Evolutionary conservation across 106 monocot species (phyloP).

Genomic region (Dendrobium nobile): DNA sequence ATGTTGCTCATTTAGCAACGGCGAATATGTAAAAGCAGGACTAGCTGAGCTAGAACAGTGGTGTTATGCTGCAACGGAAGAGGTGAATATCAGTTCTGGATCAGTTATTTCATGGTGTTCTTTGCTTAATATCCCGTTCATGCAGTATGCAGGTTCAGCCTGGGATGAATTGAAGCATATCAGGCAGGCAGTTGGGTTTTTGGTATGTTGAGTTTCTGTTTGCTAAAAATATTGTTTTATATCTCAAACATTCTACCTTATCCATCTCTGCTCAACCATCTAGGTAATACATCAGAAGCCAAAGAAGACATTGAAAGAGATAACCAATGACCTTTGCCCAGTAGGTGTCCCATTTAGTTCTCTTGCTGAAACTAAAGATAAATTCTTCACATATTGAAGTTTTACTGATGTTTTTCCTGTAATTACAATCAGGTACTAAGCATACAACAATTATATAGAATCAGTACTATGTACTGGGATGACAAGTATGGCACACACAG

Average conservation of each 20-base stretch:
- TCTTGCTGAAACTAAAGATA: background rate
- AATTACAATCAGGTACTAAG: constrained; percentile 44
- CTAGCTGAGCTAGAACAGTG: constrained; percentile 69
- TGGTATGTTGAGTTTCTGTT: constrained; percentile 28
- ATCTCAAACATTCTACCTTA: background rate
- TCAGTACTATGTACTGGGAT: constrained; percentile 77
- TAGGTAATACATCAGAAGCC: constrained; percentile 67
- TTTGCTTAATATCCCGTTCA: background rate
- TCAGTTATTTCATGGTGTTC: background rate
- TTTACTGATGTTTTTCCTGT: background rate
- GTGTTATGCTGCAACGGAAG: constrained; percentile 72
- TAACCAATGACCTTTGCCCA: constrained; percentile 74
- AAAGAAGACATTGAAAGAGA: constrained; percentile 52
- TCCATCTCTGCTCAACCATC: constrained; percentile 2
- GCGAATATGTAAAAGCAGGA: constrained; percentile 75
- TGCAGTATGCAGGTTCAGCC: constrained; percentile 53
- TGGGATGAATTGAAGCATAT: constrained; percentile 79
- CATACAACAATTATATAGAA: constrained; percentile 65
- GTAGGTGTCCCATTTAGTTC: constrained; percentile 22
- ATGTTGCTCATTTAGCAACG: constrained; percentile 85
- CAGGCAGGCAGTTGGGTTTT: constrained; percentile 67
- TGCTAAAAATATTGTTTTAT: background rate
- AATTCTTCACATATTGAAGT: background rate
- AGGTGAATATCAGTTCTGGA: constrained; percentile 25
- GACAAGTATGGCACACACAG: constrained; percentile 65